Base-by-base conservation (phyloP, 805 yeast species). In the Candida adriatica region DNA sequence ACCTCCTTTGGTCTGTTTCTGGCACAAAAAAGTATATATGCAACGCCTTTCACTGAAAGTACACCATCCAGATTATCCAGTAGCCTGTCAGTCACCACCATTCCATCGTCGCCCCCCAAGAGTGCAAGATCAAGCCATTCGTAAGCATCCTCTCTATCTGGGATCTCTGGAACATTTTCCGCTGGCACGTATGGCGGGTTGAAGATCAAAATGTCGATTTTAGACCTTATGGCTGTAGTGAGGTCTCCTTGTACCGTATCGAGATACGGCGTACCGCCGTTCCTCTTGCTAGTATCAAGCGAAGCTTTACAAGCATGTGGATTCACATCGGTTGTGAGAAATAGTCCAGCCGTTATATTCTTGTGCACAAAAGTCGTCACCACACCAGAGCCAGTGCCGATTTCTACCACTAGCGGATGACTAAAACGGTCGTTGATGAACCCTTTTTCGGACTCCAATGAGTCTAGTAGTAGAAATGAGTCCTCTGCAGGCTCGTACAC, bases 101-200 rank as follows among this genome's bases (percentile, higher is more conserved):
- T 90, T 0, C 98, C 98, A 46, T 82, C 79, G 7, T 63, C 61
- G 0, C 98, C 98, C 0, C 98, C 98, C 17, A 80, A 66, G 16
- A 92, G 66, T 0, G 98, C 98, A 34, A 90, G 58, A 51, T 90
- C 96, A 1, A 92, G 63, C 96, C 96, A 87, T 11, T 64, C 62
- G 18, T 68, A 65, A 13, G 72, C 76, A 8, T 66, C 70, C 4
- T 63, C 65, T 0, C 42, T 45, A 0, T 36, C 38, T 0, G 92
- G 92, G 2, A 70, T 43, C 0, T 41, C 49, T 0, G 97, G 96
- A 0, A 85, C 81, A 0, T 48, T 50, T 37, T 77, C 87, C 1
- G 90, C 84, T 0, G 98, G 98, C 1, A 92, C 98, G 51, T 92
- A 92, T 0, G 98, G 98, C 1, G 98, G 98, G 49, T 92, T 92